Conservation (phyloP, 2,329 filamentous ascomycete species). For the Penicillium sp. region DNA sequence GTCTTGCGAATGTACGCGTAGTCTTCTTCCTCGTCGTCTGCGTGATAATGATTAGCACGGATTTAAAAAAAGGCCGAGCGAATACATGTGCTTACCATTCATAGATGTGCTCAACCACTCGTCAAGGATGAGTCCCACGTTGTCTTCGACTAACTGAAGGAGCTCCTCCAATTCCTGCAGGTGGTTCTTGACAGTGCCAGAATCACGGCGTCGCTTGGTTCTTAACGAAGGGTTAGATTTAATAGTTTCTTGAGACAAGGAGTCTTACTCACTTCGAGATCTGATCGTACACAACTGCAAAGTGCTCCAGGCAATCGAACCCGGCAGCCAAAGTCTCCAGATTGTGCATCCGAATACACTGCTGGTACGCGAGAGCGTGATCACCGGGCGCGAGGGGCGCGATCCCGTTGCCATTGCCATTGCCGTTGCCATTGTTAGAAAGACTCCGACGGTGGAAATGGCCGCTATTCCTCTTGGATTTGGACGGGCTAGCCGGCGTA, state of each 20-base stretch:
- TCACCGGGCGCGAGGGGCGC: not conserved
- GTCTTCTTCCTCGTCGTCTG: slow-evolving; percentile 56
- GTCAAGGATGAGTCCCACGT: slow-evolving; percentile 57
- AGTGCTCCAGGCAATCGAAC: slow-evolving; percentile 64
- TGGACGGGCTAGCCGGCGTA: slow-evolving; percentile 32
- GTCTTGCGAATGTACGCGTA: slow-evolving; percentile 63
- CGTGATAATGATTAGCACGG: slow-evolving; percentile 10
- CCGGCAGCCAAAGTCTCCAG: slow-evolving; percentile 63
- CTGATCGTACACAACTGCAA: slow-evolving; percentile 53
- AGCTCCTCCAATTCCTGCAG: slow-evolving; percentile 53
- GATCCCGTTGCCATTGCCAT: slow-evolving; percentile 14
- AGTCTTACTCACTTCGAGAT: slow-evolving; percentile 36
- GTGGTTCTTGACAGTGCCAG: slow-evolving; percentile 45
- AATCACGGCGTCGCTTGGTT: slow-evolving; percentile 33
- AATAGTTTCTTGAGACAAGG: not conserved
- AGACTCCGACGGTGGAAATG: slow-evolving; percentile 27
- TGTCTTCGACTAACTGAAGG: slow-evolving; percentile 53
- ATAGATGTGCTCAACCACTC: slow-evolving; percentile 58
- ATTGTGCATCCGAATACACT: slow-evolving; percentile 62
- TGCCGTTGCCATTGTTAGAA: slow-evolving; percentile 18
- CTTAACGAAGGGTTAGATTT: slow-evolving; percentile 18
- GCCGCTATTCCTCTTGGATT: slow-evolving; percentile 24
- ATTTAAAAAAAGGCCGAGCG: not conserved
- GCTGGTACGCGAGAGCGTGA: slow-evolving; percentile 25
- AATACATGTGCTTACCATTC: slow-evolving; percentile 48